Base-by-base conservation (phyloP, 805 yeast genomes). In the Yarrowia alimentaria region DNA sequence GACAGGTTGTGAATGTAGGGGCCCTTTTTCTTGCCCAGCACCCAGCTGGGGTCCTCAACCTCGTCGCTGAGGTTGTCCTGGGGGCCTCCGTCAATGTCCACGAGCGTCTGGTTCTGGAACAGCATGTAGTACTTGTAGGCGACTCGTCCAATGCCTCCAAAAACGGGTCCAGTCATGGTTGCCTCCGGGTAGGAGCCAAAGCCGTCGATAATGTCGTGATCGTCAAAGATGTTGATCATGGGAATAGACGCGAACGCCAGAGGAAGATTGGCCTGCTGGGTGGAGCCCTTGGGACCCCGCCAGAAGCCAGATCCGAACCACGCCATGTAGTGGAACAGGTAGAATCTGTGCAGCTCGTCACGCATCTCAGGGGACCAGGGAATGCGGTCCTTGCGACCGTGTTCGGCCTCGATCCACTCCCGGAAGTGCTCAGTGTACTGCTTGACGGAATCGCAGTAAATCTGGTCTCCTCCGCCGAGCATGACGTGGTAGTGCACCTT, bases 401-500 rank as follows among this genome's bases (percentile, higher is more conserved):
- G 77, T 52, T 70, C 73, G 55, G 78, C 80, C 21, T 71, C 61
- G 21, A 79, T 64, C 96, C 97, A 89, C 22, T 77, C 64, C 22
- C 71, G 67, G 26, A 69, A 56, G 6, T 63, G 63, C 40, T 73
- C 61, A 12, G 83, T 78, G 16, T 77, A 71, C 16, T 74, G 57
- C 64, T 83, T 85, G 58, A 91, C 80, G 1, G 87, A 74, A 67
- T 91, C 99, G 48, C 90, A 80, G 64, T 91, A 91, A 45, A 91
- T 76, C 68, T 91, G 99, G 67, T 91, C 99, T 24, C 99, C 99
- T 48, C 98, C 98, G 21, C 98, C 98, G 21, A 93, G 71, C 95
- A 91, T 90, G 4, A 88, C 97, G 64, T 91, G 96, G 67, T 87
- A 87, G 32, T 74, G 77, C 30, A 77, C 78, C 30, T 73, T 70